Percentiles rank a stretch among this genome's conserved stretches.
Conservation (phyloP, 257 asterid species). For the Fraxinus anomala region DNA sequence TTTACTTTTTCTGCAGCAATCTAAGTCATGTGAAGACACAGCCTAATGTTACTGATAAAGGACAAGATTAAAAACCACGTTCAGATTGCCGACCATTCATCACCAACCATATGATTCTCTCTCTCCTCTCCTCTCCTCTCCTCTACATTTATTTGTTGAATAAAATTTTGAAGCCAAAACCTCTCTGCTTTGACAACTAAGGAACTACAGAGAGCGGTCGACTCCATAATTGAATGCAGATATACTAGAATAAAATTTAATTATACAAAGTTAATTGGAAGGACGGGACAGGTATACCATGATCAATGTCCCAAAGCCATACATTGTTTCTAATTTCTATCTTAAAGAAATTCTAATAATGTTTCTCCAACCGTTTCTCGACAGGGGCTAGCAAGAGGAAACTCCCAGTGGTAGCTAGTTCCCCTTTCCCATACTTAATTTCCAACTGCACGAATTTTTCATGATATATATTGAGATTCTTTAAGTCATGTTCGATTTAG, state of each 20-base stretch:
- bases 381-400: background rate
- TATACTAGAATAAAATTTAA: conserved; percentile 11
- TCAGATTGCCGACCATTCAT: background rate
- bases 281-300: conserved; percentile 39
- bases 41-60: conserved; percentile 5
- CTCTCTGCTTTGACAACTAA: conserved; percentile 33
- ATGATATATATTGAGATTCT: conserved; percentile 27
- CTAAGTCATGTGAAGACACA: background rate
- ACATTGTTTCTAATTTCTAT: conserved; percentile 24
- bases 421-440: conserved; percentile 23
- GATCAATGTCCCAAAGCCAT: conserved; percentile 39
- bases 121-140: background rate
- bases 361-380: background rate
- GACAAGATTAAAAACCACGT: conserved; percentile 14
- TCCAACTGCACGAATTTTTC: conserved; percentile 35
- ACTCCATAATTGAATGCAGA: conserved; percentile 37
- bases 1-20: too few relatives aligned
- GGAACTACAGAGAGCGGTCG: conserved; percentile 27
- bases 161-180: background rate
- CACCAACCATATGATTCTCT: conserved; percentile 24
- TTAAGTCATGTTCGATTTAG: background rate
- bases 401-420: too few relatives aligned
- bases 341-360: conserved; percentile 31
- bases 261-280: conserved; percentile 41
- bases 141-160: background rate